Evolutionary conservation across 306 rosid species (phyloP), one percentile per base, ranked within the genome.

Genomic region (Alnus glutinosa): DNA sequence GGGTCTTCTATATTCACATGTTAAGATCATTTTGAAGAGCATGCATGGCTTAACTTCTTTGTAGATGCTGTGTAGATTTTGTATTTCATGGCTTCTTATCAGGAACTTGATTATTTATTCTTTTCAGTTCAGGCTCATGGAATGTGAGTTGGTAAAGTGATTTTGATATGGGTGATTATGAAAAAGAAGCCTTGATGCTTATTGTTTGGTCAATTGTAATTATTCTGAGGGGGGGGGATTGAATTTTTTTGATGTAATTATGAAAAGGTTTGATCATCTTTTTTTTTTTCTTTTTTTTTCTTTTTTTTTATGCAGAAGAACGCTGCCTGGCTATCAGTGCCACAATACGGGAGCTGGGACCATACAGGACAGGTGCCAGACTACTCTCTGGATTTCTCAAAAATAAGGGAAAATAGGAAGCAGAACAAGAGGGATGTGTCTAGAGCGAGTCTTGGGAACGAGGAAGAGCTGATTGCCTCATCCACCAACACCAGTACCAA

Each of bases 281-380:
- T n/a, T n/a, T n/a, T n/a, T n/a, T n/a, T n/a, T n/a, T n/a, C n/a
- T n/a, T n/a, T n/a, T 23, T 23, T 57, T 75, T 10, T 12, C 12
- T 13, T 75, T 70, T 74, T 0, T 51, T 59, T 37, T 18, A 61
- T 74, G 66, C 86, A 93, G 98, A 95, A 91, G 86, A 87, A 77
- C 77, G 90, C 73, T 51, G 86, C 92, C 13, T 91, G 98, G 99
- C 69, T 95, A 81, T 93, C 99, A 64, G 97, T 95, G 80, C 99
- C 99, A 37, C 99, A 95, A 78, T 95, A 93, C 79, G 99, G 99
- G 74, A 98, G 91, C 59, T 95, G 99, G 99, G 99, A 95, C 75
- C 98, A 93, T 83, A 92, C 90, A 77, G 98, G 96, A 4, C 94
- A 85, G 82, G 62, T 90, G 69, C 98, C 98, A 0, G 99, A 95